Evolutionary conservation across 768 basidiomycete genomes (phyloP), one percentile per base, ranked within the genome.

Genomic region (Peribolospora kevripleyi): DNA sequence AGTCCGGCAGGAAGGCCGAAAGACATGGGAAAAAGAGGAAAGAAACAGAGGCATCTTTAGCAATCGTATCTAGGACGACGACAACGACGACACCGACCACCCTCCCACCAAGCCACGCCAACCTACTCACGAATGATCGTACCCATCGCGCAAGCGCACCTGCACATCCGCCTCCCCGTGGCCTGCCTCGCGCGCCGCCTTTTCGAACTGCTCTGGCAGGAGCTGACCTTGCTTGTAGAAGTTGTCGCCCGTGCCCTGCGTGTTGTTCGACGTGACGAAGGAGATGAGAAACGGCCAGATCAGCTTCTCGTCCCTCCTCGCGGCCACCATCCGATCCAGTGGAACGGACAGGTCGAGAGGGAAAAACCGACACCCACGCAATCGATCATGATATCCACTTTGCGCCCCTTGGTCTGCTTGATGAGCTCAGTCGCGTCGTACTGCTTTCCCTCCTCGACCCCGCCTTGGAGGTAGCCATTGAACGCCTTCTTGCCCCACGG

Each of bases 401-500:
- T 74, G 10, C 61, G 57, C 9, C 63, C 77, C 53, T 73, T 75
- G 55, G 69, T 68, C 63, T 71, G 75, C 45, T 74, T 64, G 52
- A 98, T 77, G 57, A 97, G 75, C 61, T 80, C 77, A 6, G 84
- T 84, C 14, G 93, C 83, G 65, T 97, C 93, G 63, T 90, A 84
- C 55, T 66, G 68, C 56, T 74, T 74, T 5, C 81, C 91, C 68
- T 93, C 87, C 56, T 79, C 73, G 48, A 79, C 59, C 25, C 85
- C 82, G 42, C 79, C 80, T 50, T 74, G 68, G 36, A 95, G 75
- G 69, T 91, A 95, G 11, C 85, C 84, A 50, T 56, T 55, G 70
- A 97, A 93, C 2, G 87, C 90, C 65, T 88, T 91, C 64, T 80
- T 72, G 36, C 91, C 91, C 91, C 91, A 95, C 2, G 81, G 80